Conservation (phyloP, 441 rosid species). For the Aleurites moluccanus region DNA sequence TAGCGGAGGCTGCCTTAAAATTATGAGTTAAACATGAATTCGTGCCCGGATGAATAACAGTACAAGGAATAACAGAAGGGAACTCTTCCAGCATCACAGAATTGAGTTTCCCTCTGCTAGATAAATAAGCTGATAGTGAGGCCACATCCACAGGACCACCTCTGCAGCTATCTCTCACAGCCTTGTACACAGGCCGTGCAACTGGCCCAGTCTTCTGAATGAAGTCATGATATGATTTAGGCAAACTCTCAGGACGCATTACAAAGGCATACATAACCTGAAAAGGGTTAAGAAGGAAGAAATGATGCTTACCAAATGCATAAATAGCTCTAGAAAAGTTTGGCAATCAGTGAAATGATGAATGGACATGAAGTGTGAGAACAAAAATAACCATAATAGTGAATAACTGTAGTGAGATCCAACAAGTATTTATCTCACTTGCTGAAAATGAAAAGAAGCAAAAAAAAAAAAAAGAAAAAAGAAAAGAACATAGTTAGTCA, state of each 20-base stretch:
- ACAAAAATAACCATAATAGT: not conserved
- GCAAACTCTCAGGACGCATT: conserved; percentile 99
- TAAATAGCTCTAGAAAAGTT: conserved; percentile 2
- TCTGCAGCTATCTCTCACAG: conserved; percentile 91
- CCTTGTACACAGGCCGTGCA: conserved; percentile 80
- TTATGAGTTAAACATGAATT: conserved; percentile 77
- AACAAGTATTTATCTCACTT: not conserved
- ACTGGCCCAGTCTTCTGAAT: conserved; percentile 99
- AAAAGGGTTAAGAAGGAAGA: conserved; percentile 12
- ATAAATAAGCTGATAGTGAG: conserved; percentile 64
- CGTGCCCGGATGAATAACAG: conserved; percentile 84
- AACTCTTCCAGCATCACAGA: conserved; percentile 66
- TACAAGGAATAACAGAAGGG: conserved; percentile 84
- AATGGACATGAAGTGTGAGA: not conserved
- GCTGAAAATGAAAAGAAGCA: not conserved
- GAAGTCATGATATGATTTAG: conserved; percentile 85
- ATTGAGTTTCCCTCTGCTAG: conserved; percentile 46
- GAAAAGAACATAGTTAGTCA: not conserved
- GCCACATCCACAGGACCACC: conserved; percentile 78
- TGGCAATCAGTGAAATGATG: conserved; percentile 19
- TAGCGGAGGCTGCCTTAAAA: conserved; percentile 84
- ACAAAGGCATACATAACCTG: conserved; percentile 97
- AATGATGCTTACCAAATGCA: not conserved
- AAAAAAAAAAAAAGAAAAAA: no score
- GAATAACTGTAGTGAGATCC: not conserved